phyloP scores from a whole-genome alignment of 2,329 filamentous ascomycete genomes.

The Curvularia sp. region DNA sequence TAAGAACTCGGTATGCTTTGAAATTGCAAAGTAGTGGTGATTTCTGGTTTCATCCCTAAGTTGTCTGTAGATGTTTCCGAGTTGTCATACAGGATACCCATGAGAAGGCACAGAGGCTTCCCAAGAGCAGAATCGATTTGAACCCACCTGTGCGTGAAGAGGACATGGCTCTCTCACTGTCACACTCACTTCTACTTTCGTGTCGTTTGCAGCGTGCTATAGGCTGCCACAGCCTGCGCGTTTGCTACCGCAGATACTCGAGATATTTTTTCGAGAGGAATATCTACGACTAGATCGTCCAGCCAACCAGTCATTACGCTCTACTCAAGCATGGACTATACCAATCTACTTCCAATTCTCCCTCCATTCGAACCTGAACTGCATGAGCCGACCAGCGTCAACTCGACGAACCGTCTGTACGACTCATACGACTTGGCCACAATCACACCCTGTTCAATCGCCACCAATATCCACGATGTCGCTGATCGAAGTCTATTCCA shows the following conservation, averaged over 20 bases:
- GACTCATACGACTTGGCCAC: neutral
- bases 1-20: neutral
- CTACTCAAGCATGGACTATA: neutral
- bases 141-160: neutral
- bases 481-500: conserved; percentile 11
- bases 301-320: too few relatives aligned
- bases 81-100: neutral
- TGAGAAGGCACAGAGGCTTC: neutral
- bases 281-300: neutral
- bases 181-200: neutral
- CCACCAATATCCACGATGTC: neutral
- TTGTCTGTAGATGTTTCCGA: neutral
- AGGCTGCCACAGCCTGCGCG: neutral
- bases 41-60: neutral
- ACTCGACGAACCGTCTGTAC: neutral
- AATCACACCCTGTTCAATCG: conserved; percentile 14
- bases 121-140: neutral
- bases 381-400: neutral
- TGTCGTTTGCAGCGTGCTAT: neutral
- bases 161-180: neutral
- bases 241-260: neutral
- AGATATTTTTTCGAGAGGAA: neutral
- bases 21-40: neutral
- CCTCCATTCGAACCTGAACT: neutral
- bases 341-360: neutral